Evolutionary conservation across 306 rosid genomes (phyloP).

Genomic region (Cicer yamashitae): DNA sequence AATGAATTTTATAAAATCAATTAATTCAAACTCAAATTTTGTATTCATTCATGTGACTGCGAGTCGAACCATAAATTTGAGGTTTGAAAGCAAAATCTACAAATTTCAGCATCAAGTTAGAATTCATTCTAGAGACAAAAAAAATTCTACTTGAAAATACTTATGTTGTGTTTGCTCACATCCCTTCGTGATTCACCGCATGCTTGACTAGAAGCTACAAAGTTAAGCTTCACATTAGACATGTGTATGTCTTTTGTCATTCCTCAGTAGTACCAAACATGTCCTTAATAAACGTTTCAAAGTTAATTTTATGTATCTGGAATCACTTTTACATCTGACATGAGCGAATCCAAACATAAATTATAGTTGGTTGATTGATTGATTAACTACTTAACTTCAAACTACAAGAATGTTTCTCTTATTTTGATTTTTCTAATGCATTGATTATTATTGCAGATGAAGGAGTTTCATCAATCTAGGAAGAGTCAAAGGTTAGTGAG

Average conservation of each 20-base stretch:
- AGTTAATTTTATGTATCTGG: neutral
- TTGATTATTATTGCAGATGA: constrained; percentile 54
- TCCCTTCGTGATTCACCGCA: no score
- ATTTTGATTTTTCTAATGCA: neutral
- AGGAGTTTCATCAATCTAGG: constrained; percentile 74
- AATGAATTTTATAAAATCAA: no score
- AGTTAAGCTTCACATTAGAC: no score
- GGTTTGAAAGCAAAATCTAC: neutral
- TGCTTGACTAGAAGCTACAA: no score
- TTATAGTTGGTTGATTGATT: neutral
- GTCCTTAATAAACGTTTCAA: neutral
- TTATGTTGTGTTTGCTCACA: neutral
- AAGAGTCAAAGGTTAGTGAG: constrained; percentile 69
- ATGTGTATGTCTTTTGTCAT: no score
- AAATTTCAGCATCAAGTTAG: neutral
- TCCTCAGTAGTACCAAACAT: no score
- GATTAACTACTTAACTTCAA: neutral
- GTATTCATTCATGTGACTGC: neutral
- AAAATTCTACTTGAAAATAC: neutral
- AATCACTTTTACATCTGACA: neutral
- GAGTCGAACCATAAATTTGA: neutral
- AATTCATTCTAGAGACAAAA: neutral
- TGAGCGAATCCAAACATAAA: neutral
- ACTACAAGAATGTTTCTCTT: neutral
- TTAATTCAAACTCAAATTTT: no score